These are phyloP conservation scores for Puccinia novopanici DNA, from an alignment of 1,284 basidiomycete species.

Conservation along the genomic window DNA sequence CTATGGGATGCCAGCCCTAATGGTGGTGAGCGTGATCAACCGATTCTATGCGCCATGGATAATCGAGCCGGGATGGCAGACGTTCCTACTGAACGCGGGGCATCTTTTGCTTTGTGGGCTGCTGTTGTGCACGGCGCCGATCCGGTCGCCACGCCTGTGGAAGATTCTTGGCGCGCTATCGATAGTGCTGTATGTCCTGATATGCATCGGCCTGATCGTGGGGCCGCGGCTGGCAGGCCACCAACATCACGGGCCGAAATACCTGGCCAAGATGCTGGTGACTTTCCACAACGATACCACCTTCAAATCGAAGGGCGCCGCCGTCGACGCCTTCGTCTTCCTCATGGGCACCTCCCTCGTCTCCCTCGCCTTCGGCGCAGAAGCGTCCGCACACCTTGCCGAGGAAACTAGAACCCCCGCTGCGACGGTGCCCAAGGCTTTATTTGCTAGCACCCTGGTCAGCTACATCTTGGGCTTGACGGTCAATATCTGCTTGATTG, in stretches of 20 bases:
- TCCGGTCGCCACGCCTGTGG: slow-evolving; percentile 43
- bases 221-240: slow-evolving; percentile 21
- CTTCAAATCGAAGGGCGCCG: slow-evolving; percentile 29
- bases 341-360: slow-evolving; percentile 46
- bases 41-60: slow-evolving; percentile 19
- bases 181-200: slow-evolving; percentile 26
- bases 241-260: neutral
- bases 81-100: slow-evolving; percentile 38
- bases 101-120: slow-evolving; percentile 29
- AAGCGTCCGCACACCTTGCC: slow-evolving; percentile 46
- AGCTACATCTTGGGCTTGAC: slow-evolving; percentile 42
- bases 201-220: slow-evolving; percentile 33
- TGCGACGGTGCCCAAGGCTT: slow-evolving; percentile 31
- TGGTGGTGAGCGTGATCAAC: slow-evolving; percentile 26
- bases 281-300: slow-evolving; percentile 31
- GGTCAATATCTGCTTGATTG: slow-evolving; percentile 29
- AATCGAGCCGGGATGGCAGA: slow-evolving; percentile 29
- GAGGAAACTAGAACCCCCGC: slow-evolving; percentile 41
- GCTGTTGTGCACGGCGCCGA: slow-evolving; percentile 25
- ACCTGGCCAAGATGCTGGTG: slow-evolving; percentile 16
- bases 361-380: slow-evolving; percentile 45
- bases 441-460: slow-evolving; percentile 34
- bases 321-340: slow-evolving; percentile 31
- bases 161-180: slow-evolving; percentile 37
- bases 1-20: slow-evolving; percentile 4